Percentiles rank a stretch among this genome's conserved stretches.
phyloP scores from a whole-genome alignment of 768 basidiomycete species.

The Sporobolomyces phaffii region DNA sequence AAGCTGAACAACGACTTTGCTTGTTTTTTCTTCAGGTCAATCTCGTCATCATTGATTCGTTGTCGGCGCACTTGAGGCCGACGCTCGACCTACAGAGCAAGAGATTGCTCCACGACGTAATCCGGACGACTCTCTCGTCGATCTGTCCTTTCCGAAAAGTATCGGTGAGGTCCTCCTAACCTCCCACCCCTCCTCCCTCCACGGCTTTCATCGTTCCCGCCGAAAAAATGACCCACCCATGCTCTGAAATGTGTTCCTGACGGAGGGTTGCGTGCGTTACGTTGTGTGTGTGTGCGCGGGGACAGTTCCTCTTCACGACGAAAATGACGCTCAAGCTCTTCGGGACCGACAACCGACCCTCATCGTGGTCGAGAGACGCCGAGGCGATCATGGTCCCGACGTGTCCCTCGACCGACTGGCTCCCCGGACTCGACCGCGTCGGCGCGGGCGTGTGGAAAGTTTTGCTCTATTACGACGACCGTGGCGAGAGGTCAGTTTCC shows the following conservation, averaged over 20 bases:
- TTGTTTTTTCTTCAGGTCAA: slow-evolving; percentile 11
- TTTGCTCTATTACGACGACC: slow-evolving; percentile 17
- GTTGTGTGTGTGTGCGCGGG: no score
- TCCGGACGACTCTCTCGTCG: background rate
- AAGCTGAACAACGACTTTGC: no score
- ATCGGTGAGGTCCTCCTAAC: slow-evolving; percentile 5
- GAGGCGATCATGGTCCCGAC: slow-evolving; percentile 30
- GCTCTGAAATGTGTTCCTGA: no score
- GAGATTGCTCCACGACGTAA: slow-evolving; percentile 1
- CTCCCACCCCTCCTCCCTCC: no score
- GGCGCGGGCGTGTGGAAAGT: slow-evolving; percentile 13
- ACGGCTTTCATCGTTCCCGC: no score
- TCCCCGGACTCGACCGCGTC: background rate
- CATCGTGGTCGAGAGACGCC: slow-evolving; percentile 19
- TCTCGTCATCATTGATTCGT: slow-evolving; percentile 27
- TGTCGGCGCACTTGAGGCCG: slow-evolving; percentile 17
- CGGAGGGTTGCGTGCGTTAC: no score
- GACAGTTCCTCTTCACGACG: slow-evolving; percentile 24
- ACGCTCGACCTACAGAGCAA: slow-evolving; percentile 9
- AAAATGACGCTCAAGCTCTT: slow-evolving; percentile 25
- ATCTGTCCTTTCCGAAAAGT: background rate
- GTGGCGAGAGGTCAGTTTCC: slow-evolving; percentile 27
- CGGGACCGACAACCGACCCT: slow-evolving; percentile 15
- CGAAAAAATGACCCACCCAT: no score
- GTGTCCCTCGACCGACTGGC: slow-evolving; percentile 7